Percentiles rank a stretch among this genome's conserved stretches.
phyloP scores from a whole-genome alignment of 371 early-diverging fungal genomes.

The Saksenaea oblongispora region DNA sequence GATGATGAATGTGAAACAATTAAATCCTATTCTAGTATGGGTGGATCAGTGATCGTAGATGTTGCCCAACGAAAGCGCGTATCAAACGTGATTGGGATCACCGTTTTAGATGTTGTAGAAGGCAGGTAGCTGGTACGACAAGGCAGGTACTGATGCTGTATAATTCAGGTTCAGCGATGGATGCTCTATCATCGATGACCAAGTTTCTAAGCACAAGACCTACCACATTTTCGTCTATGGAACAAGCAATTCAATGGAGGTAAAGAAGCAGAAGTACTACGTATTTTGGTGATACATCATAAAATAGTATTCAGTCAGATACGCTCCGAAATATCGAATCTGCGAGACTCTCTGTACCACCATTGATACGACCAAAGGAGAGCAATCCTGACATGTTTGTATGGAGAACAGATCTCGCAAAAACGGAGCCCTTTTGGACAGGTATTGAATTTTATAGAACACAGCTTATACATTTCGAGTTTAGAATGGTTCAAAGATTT shows the following conservation, averaged over 20 bases:
- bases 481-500: slow-evolving; percentile 84
- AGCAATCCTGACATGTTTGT: slow-evolving; percentile 34
- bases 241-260: slow-evolving; percentile 76
- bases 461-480: not conserved
- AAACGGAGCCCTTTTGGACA: slow-evolving; percentile 78
- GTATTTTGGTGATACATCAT: not conserved
- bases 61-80: slow-evolving; percentile 59
- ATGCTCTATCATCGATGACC: slow-evolving; percentile 71
- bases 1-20: not conserved
- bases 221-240: slow-evolving; percentile 51
- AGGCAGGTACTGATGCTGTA: slow-evolving; percentile 11
- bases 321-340: slow-evolving; percentile 71
- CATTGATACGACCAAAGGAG: slow-evolving; percentile 25
- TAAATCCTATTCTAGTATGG: slow-evolving; percentile 65
- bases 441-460: slow-evolving; percentile 34
- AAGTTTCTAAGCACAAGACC: slow-evolving; percentile 65
- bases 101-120: slow-evolving; percentile 91
- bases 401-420: slow-evolving; percentile 75
- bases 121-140: slow-evolving; percentile 42
- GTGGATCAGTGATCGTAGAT: slow-evolving; percentile 85
- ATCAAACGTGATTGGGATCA: slow-evolving; percentile 68
- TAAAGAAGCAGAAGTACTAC: slow-evolving; percentile 4
- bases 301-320: slow-evolving; percentile 54
- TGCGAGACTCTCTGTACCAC: slow-evolving; percentile 78
- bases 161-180: slow-evolving; percentile 69